A percentile compares a stretch with the other conserved stretches of the same genome.
phyloP scores from a whole-genome alignment of 1,284 basidiomycete genomes.

The Coniferiporia weirii region DNA sequence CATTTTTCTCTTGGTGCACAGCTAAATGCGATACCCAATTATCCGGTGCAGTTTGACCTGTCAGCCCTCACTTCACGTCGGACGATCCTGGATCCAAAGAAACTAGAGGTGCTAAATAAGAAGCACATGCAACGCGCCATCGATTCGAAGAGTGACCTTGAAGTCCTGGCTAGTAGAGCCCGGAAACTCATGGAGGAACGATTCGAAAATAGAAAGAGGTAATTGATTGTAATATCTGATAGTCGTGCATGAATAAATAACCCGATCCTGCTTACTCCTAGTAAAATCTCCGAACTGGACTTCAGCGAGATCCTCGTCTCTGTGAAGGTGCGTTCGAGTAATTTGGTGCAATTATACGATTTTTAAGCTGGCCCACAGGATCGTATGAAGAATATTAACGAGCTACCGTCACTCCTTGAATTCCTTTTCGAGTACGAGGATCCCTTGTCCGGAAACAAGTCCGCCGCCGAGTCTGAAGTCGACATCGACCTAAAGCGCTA shows the following conservation, averaged over 20 bases:
- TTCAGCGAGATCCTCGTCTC: slow-evolving; percentile 2
- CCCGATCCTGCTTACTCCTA: not conserved
- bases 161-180: not conserved
- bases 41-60: slow-evolving; percentile 58
- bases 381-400: slow-evolving; percentile 11
- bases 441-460: not conserved
- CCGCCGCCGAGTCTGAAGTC: not conserved
- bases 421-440: slow-evolving; percentile 9
- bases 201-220: not conserved
- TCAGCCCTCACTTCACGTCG: slow-evolving; percentile 69
- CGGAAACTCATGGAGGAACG: not conserved
- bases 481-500: slow-evolving; percentile 2
- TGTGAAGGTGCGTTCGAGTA: slow-evolving; percentile 6
- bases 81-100: slow-evolving; percentile 63
- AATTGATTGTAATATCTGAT: not conserved
- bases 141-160: not conserved
- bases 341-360: not conserved
- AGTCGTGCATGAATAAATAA: not conserved
- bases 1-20: not conserved
- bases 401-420: slow-evolving; percentile 5
- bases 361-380: not conserved
- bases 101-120: slow-evolving; percentile 76
- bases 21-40: not conserved
- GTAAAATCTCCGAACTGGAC: slow-evolving; percentile 2
- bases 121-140: slow-evolving; percentile 53